Evolutionary conservation across 1,284 basidiomycete genomes (phyloP).

Genomic region (Anthracocystis walkeri): DNA sequence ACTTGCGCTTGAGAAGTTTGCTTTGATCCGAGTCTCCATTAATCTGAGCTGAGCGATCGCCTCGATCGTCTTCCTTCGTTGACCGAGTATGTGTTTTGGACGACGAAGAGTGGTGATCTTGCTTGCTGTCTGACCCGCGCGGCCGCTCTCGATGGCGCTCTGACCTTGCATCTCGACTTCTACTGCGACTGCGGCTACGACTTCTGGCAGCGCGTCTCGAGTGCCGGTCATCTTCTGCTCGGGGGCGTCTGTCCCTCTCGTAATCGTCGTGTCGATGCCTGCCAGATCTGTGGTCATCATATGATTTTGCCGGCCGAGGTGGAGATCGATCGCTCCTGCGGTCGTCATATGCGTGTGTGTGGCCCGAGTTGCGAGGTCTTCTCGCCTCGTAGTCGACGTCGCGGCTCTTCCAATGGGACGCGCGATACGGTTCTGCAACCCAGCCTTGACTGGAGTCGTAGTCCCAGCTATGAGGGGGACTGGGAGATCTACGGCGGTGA

Average conservation of each 20-base stretch:
- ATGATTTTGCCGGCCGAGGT: constrained; percentile 5
- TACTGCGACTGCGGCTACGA: background rate
- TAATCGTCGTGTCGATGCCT: background rate
- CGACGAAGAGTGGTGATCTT: background rate
- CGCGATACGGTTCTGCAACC: background rate
- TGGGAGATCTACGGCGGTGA: constrained; percentile 9
- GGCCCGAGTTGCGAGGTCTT: background rate
- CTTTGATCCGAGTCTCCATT: constrained; percentile 1
- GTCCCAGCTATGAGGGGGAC: constrained; percentile 1
- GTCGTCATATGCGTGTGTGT: background rate
- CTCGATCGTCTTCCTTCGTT: constrained; percentile 1
- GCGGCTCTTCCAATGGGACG: background rate
- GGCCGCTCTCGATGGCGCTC: constrained; percentile 26
- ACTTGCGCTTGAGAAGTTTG: constrained; percentile 17
- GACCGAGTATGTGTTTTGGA: background rate
- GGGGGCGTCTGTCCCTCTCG: background rate
- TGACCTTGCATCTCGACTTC: constrained; percentile 14
- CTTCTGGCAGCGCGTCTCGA: background rate
- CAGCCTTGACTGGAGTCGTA: background rate
- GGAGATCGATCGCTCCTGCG: constrained; percentile 10
- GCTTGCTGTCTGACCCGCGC: background rate
- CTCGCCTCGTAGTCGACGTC: background rate
- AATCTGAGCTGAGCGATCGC: constrained; percentile 3
- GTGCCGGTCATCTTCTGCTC: background rate
- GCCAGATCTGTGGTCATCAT: constrained; percentile 5